Evolutionary conservation across 208 protist species (phyloP), one percentile per base, ranked within the genome.

Genomic region (Porcisia hertigi): DNA sequence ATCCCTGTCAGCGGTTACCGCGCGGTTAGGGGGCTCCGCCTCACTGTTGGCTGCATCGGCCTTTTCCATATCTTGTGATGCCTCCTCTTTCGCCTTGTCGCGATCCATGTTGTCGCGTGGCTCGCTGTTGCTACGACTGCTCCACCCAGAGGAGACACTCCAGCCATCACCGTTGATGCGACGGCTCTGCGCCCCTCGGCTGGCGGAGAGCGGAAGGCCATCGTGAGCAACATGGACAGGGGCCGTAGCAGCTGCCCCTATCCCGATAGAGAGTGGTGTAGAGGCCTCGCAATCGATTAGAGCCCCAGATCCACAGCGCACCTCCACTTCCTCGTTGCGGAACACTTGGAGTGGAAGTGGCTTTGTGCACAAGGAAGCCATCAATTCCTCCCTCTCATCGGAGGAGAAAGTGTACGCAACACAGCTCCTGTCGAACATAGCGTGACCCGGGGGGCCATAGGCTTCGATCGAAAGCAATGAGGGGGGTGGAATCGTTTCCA

Each of bases 141-240:
- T 82, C 78, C 78, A 78, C 34, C 73, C 72, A 23, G 78, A 78
- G 57, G 78, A 82, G 41, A 69, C 43, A 5, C 69, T 75, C 78
- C 78, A 82, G 58, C 73, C 78, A 52, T 82, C 71, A 55, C 65
- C 43, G 41, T 58, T 66, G 47, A 76, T 57, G n/a, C 36, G 25
- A 34, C 34, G 43, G 3, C 53, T 59, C n/a, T 36, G 16, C 45
- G 8, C 36, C n/a, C 25, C 59, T 47, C 43, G n/a, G 36, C 41
- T 14, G 14, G 59, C 47, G 49, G 23, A 23, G 12, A 39, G 55
- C n/a, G 20, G 39, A 25, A 25, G 45, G 11, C 41, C 41, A 55
- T 30, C 30, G 36, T 7, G 20, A 55, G 63, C 14, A 20, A 72
- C 9, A 25, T 39, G 3, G 45, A 3, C 39, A 30, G 66, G 20